Evolutionary conservation across 2,329 filamentous ascomycete species (phyloP).

Genomic region (Thielaviopsis ethacetica): DNA sequence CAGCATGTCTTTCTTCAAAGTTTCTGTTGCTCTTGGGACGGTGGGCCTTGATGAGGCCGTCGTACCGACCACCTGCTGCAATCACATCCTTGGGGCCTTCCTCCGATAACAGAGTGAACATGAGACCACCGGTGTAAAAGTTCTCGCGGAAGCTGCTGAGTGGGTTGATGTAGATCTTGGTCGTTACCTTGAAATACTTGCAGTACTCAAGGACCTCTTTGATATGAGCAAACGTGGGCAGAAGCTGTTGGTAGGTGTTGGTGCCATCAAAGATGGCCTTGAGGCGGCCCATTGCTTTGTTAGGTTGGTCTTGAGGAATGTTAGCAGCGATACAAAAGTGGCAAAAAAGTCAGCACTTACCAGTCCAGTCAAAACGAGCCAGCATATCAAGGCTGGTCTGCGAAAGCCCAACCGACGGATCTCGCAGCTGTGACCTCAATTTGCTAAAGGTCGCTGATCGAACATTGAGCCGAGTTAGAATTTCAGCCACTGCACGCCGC

Average conservation of each 20-base stretch:
- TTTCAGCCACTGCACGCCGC: slow-evolving; percentile 59
- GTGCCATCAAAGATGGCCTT: slow-evolving; percentile 45
- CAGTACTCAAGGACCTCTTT: slow-evolving; percentile 62
- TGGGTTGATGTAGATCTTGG: slow-evolving; percentile 71
- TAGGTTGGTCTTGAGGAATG: slow-evolving; percentile 29
- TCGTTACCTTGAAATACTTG: slow-evolving; percentile 55
- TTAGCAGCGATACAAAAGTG: slow-evolving; percentile 12
- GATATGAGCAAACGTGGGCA: slow-evolving; percentile 63
- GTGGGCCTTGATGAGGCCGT: slow-evolving; percentile 73
- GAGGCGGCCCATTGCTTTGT: slow-evolving; percentile 39
- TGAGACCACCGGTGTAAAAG: slow-evolving; percentile 70
- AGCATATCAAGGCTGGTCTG: slow-evolving; percentile 85
- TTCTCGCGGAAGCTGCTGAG: slow-evolving; percentile 80
- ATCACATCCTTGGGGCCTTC: slow-evolving; percentile 72
- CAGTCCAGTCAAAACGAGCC: slow-evolving; percentile 77
- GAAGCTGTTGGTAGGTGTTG: slow-evolving; percentile 56
- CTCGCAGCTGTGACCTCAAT: slow-evolving; percentile 65
- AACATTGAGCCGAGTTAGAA: slow-evolving; percentile 75
- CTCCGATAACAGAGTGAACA: slow-evolving; percentile 86
- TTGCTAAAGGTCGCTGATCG: slow-evolving; percentile 67
- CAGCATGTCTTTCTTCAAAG: slow-evolving; percentile 57
- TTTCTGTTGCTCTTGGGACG: slow-evolving; percentile 50
- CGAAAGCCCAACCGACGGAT: slow-evolving; percentile 64
- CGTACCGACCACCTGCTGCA: slow-evolving; percentile 86
- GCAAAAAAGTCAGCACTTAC: slow-evolving; percentile 23